Base-by-base conservation (phyloP, 345 rosid genomes). In the Syzygium aromaticum region DNA sequence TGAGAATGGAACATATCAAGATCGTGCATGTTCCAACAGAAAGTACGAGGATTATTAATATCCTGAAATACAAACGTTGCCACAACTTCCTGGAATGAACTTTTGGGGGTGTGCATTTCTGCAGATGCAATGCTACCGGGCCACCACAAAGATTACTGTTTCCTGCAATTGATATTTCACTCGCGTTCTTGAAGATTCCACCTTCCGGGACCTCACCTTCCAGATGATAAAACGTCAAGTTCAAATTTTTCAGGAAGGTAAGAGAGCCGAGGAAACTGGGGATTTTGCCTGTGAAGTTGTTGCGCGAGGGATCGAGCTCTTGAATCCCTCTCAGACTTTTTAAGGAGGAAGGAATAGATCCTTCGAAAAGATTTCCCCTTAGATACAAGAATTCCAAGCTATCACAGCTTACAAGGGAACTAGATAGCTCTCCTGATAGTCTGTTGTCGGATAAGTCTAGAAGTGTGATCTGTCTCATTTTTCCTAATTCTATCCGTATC, bases 361-460 rank as follows among this genome's bases (percentile, higher is more conserved):
- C 91, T 10, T n/a, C 52, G 43, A 89, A 84, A 78, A 80, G 83
- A 85, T 90, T 90, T 28, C 84, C 86, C 0, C 40, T 28, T 77
- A 89, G 67, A 56, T 54, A 7, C 67, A 91, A 85, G 56, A 19
- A 1, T 87, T 88, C 90, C 84, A 89, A 84, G 86, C 54, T 73
- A 1, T 85, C 52, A 54, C 91, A 89, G 64, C 21, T 80, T 13
- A 38, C 85, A 0, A 89, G 73, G 23, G 91, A 86, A 77, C 91
- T 91, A 15, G 90, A 91, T 14, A 89, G 85, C 52, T 88, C 89
- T 54, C 91, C 89, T 5, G 92, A 86, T 25, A 91, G 82, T 53
- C 43, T 84, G 27, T 88, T 89, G 21, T 85, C 88, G 2, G 92
- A 91, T 38, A 91, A 85, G 63, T 89, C 82, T 80, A 89, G 64